phyloP scores from a whole-genome alignment of 441 rosid genomes.

The Hura crepitans region DNA sequence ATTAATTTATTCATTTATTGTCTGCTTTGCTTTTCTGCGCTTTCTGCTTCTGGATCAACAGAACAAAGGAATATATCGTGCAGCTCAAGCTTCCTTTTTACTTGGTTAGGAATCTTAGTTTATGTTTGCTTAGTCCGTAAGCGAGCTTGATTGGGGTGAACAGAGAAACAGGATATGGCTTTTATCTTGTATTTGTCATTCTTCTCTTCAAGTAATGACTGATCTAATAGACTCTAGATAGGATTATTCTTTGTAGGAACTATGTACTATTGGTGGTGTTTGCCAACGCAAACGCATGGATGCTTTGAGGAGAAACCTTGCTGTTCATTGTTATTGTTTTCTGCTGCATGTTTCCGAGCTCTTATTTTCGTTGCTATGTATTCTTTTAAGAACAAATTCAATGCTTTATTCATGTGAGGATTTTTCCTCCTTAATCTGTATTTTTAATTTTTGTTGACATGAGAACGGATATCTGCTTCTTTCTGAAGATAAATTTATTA shows the following conservation, averaged over 20 bases:
- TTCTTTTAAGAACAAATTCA: slow-evolving; percentile 36
- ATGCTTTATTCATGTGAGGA: slow-evolving; percentile 38
- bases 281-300: slow-evolving; percentile 25
- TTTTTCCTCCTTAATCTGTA: neutral
- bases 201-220: slow-evolving; percentile 36
- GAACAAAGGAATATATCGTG: neutral
- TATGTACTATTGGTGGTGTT: slow-evolving; percentile 36
- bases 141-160: slow-evolving; percentile 32
- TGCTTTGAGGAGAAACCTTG: slow-evolving; percentile 33
- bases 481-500: neutral
- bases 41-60: slow-evolving; percentile 2
- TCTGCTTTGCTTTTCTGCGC: neutral
- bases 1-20: neutral
- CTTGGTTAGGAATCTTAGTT: slow-evolving; percentile 36
- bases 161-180: slow-evolving; percentile 17
- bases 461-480: neutral
- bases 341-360: slow-evolving; percentile 32
- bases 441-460: neutral
- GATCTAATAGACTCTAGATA: slow-evolving; percentile 22
- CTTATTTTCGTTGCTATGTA: slow-evolving; percentile 25
- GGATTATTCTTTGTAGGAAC: slow-evolving; percentile 18
- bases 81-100: slow-evolving; percentile 13
- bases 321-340: slow-evolving; percentile 34
- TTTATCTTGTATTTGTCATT: slow-evolving; percentile 30
- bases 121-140: slow-evolving; percentile 44